Evolutionary conservation across 2,329 filamentous ascomycete species (phyloP), one percentile per base, ranked within the genome.

Genomic region (Didymella keratinophila): DNA sequence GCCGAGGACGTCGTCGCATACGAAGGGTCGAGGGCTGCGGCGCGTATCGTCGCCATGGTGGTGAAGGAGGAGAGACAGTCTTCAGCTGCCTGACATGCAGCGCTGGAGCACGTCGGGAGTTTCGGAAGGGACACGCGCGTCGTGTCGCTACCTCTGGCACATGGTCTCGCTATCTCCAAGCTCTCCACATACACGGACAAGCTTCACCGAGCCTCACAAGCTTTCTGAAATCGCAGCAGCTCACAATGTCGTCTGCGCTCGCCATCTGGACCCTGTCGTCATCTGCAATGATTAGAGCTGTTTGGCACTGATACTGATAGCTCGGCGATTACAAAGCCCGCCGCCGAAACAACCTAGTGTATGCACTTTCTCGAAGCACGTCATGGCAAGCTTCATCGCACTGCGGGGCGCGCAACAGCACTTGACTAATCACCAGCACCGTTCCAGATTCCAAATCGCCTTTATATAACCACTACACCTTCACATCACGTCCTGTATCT

Each of bases 1-100:
- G 92, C 87, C 61, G 87, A 87, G 65, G 84, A 79, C 56, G 81
- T 80, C 75, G 78, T 78, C 46, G 62, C 64, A 30, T 46, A 63
- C 42, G 56, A 34, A 60, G 36, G 56, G 52, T 60, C 61, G 52
- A 32, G 57, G 54, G 58, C 60, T 52, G 56, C 67, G 71, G 50
- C 36, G 39, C 48, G 20, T 18, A 36, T 50, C 27, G 52, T 58
- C 8, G 41, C 51, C 56, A 58, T 58, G 56, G 25, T 27, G 57
- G 52, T 57, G 51, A 18, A 52, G 50, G 44, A 51, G 50, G 23
- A 34, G 32, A 34, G 45, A 47, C 27, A 21, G 21, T 23, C 41
- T 34, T 48, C 21, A 18, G 59, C 57, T 60, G 64, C 60, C 62
- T 61, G 54, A 47, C 43, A n/a, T 37, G 49, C 25, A 50, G 37